Evolutionary conservation across 352 stramenopile genomes (phyloP), one percentile per base, ranked within the genome.

Genomic region (Aphanomyces astaci): DNA sequence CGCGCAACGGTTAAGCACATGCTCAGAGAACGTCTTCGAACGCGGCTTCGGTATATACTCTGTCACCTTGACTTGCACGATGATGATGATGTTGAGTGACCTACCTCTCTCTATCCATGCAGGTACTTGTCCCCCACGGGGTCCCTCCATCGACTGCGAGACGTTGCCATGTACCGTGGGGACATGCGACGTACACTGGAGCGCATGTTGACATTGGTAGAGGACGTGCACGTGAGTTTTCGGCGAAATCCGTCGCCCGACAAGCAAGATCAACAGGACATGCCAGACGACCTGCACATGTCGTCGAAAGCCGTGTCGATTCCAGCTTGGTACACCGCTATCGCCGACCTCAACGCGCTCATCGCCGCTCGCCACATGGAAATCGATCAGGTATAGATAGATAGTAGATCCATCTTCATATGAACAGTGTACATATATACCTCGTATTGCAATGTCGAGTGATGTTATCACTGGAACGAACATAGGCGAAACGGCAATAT

Each of bases 121-220:
- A 66, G 60, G 43, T 43, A 59, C n/a, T 64, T 91, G 40, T 79
- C 81, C 1, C 83, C 83, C 0, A 87, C 76, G 0, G 81, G 83
- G 3, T 82, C 79, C 32, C 72, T 91, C 3, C 76, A 89, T 71
- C 80, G 81, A 5, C 66, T 91, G 0, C 78, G 79, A 19, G 77
- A 88, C 32, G 67, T 90, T 1, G 65, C 72, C 3, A 71, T 70
- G 3, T 71, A 63, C 22, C 56, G 79, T 51, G 76, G 71, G 1
- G 43, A 66, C 4, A 68, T 88, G n/a, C 72, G 75, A 0, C 24
- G 36, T 15, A 77, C 75, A 3, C 28, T 91, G 3, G 87, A 88
- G 22, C 24, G 45, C 2, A 78, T 87, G 74, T 56, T 91, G 2
- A 67, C 76, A 27, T 68, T 91, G n/a, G 64, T 88, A 4, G 76